Evolutionary conservation across 2,329 filamentous ascomycete genomes (phyloP), one percentile per base, ranked within the genome.

Genomic region (Xylariaceae sp.): DNA sequence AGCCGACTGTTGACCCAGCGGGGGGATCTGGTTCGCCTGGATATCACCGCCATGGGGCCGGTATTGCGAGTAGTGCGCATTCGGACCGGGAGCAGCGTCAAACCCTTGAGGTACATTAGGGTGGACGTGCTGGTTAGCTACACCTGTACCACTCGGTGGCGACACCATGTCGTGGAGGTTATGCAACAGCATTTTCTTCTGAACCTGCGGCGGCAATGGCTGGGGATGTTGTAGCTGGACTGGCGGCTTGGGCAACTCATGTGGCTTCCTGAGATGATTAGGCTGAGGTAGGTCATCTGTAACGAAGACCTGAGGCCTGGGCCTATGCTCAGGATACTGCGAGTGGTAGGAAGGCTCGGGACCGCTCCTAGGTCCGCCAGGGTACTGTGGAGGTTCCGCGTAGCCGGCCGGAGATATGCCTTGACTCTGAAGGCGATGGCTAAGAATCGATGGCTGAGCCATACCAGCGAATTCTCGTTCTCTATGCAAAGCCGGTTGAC

Each of bases 381-480:
- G 75, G 57, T 83, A 83, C 3, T 75, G 72, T 7, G 80, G 81
- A 6, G 80, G 78, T 23, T 76, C 76, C 37, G 78, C 76, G 62
- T 81, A 75, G 54, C 72, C 74, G 45, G 74, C 74, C 55, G 78
- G 72, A 9, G 79, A 77, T 13, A 80, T 71, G 17, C 77, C 76
- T 34, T 80, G 79, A 47, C 73, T 70, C 11, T 80, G 76, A 54
- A 82, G 80, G 58, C 82, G 79, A 68, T 84, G 80, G 53, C 86
- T 84, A 5, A 85, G 84, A 48, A 81, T 83, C 47, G 75, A 76
- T 11, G 85, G 83, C 68, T 82, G 79, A 34, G 79, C 70, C 18
- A 80, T 77, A 30, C 81, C 77, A 4, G 72, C 70, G 54, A 77
- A 73, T 15, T 77, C 76, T 62, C 84, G 81, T 11, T 88, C 82